Percentiles rank a stretch among this genome's conserved stretches.
Evolutionary conservation across 805 yeast genomes (phyloP).

Genomic region (Wickerhamia fluorescens): DNA sequence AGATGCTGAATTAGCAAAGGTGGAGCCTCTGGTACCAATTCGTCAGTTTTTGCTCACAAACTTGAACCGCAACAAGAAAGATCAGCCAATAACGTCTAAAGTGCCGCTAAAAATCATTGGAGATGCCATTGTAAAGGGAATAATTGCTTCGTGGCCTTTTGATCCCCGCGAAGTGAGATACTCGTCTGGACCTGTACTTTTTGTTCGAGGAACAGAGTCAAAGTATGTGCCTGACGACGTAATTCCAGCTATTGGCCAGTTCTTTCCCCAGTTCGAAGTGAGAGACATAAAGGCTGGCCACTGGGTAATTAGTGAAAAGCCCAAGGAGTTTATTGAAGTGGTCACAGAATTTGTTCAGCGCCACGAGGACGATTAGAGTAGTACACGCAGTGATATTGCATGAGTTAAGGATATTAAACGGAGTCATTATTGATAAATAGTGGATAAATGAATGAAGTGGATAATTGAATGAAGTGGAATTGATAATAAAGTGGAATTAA

Average conservation of each 20-base stretch:
- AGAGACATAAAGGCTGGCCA: conserved; percentile 81
- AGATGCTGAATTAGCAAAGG: conserved; percentile 50
- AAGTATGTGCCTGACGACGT: conserved; percentile 78
- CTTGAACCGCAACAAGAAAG: conserved; percentile 38
- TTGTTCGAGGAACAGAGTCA: conserved; percentile 74
- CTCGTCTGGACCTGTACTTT: conserved; percentile 68
- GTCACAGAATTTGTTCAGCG: conserved; percentile 58
- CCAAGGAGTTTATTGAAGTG: conserved; percentile 59
- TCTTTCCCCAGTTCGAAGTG: conserved; percentile 72
- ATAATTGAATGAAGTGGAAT: too few species aligned
- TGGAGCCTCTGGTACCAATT: conserved; percentile 53
- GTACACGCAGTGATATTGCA: too few species aligned
- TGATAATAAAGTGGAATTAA: too few species aligned
- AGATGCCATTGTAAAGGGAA: conserved; percentile 54
- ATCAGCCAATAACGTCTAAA: conserved; percentile 40
- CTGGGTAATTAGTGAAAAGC: conserved; percentile 88
- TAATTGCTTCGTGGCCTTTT: conserved; percentile 73
- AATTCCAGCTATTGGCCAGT: conserved; percentile 62
- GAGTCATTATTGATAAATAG: too few species aligned
- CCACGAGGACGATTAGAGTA: conserved; percentile 25
- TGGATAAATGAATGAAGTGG: too few species aligned
- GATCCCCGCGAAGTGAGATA: conserved; percentile 47
- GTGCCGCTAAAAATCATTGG: conserved; percentile 71
- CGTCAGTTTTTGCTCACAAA: conserved; percentile 78
- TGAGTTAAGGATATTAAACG: too few species aligned